Conservation (phyloP, 139 green algal genomes). For the Micractinium conductrix region DNA sequence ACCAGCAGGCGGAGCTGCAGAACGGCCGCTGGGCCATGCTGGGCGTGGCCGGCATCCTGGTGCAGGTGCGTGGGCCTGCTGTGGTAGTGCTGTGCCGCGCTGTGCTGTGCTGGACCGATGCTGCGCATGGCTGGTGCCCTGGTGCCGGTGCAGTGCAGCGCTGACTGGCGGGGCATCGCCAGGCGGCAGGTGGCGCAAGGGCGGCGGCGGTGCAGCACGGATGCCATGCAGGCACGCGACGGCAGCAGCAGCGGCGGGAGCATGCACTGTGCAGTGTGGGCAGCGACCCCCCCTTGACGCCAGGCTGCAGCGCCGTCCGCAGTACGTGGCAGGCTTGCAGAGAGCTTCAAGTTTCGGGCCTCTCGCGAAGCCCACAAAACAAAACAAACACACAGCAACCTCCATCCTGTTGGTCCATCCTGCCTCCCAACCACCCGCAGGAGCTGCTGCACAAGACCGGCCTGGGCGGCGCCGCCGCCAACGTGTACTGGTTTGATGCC, state of each 20-base stretch:
- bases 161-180: too few species aligned
- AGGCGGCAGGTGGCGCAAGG: not conserved
- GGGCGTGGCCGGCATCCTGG: conserved; percentile 62
- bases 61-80: not conserved
- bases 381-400: too few species aligned
- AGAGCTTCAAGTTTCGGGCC: too few species aligned
- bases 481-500: conserved; percentile 55
- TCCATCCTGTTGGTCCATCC: too few species aligned
- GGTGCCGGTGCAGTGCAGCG: not conserved
- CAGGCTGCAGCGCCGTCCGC: too few species aligned
- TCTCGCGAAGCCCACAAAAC: too few species aligned
- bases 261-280: too few species aligned
- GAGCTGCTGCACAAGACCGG: conserved; percentile 27
- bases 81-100: not conserved
- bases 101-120: not conserved
- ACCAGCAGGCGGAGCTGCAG: conserved; percentile 61
- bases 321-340: too few species aligned
- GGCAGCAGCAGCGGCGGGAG: too few species aligned
- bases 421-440: too few species aligned
- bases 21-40: conserved; percentile 71
- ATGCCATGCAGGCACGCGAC: not conserved
- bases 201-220: not conserved
- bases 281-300: too few species aligned
- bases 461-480: conserved; percentile 13
- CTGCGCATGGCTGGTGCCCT: not conserved